These are phyloP conservation scores for Cucumis variabilis DNA, from an alignment of 331 rosid genomes.

Conservation along the genomic window DNA sequence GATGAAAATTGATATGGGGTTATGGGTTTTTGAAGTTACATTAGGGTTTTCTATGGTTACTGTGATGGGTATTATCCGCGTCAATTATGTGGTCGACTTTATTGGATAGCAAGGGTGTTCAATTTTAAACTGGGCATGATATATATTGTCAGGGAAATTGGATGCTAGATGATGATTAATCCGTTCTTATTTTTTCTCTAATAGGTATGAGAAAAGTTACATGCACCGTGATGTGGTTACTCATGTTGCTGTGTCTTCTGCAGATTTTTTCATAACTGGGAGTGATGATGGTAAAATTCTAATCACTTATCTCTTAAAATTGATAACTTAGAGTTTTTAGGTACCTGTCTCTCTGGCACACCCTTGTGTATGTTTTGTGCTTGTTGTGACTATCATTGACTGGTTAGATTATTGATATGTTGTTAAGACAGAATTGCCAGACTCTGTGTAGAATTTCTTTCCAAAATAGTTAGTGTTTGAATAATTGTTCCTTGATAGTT, in stretches of 20 bases:
- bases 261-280: constrained; percentile 88
- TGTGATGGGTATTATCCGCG: not conserved
- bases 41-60: not conserved
- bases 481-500: not conserved
- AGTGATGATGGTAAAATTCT: constrained; percentile 75
- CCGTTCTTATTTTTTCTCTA: not conserved
- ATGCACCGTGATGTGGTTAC: constrained; percentile 98
- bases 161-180: not conserved
- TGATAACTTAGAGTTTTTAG: not conserved
- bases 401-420: not conserved
- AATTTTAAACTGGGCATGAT: not conserved
- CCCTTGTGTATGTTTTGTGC: not conserved
- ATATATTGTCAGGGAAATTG: not conserved
- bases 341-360: not conserved
- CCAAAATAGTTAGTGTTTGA: not conserved
- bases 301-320: not conserved
- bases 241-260: constrained; percentile 89
- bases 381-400: constrained; percentile 3
- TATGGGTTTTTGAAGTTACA: not conserved
- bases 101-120: not conserved
- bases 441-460: not conserved
- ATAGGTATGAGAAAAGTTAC: constrained; percentile 96
- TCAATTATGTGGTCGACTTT: not conserved
- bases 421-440: not conserved
- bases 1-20: not conserved